These are phyloP conservation scores for Trichoderma endophyticum DNA, from an alignment of 2,329 filamentous ascomycete species.

Conservation along the genomic window DNA sequence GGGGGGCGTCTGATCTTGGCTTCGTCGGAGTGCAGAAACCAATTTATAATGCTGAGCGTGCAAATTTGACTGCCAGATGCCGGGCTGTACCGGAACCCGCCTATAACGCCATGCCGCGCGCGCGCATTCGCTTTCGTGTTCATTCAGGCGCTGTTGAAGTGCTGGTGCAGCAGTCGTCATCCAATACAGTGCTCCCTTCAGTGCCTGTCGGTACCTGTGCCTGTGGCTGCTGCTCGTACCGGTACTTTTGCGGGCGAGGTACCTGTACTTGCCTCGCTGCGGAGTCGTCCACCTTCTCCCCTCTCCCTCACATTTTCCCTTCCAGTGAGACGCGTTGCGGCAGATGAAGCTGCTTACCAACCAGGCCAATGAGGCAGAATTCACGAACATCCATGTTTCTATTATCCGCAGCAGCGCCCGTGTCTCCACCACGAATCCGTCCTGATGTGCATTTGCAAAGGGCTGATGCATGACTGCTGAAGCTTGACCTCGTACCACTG, in stretches of 20 bases:
- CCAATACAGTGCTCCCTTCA: neutral
- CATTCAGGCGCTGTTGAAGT: neutral
- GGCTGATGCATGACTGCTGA: neutral
- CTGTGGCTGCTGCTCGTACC: neutral
- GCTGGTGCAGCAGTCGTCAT: neutral
- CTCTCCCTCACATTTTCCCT: neutral
- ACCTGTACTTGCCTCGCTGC: slow-evolving; percentile 1
- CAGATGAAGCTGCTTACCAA: neutral
- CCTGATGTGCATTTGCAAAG: neutral
- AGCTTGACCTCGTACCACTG: neutral
- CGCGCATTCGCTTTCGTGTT: slow-evolving; percentile 9
- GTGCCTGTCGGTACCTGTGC: neutral
- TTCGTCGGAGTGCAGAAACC: neutral
- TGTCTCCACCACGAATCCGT: neutral
- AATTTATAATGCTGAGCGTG: neutral
- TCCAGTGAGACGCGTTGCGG: neutral
- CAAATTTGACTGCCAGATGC: neutral
- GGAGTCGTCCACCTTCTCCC: neutral
- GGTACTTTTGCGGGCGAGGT: neutral
- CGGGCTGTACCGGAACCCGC: neutral
- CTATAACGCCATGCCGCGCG: neutral
- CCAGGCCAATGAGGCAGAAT: slow-evolving; percentile 1
- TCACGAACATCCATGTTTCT: neutral
- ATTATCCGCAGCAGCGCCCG: slow-evolving; percentile 7
- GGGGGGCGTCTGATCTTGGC: neutral